Base-by-base conservation (phyloP, 106 monocot species). In the Dendrobium chrysotoxum region DNA sequence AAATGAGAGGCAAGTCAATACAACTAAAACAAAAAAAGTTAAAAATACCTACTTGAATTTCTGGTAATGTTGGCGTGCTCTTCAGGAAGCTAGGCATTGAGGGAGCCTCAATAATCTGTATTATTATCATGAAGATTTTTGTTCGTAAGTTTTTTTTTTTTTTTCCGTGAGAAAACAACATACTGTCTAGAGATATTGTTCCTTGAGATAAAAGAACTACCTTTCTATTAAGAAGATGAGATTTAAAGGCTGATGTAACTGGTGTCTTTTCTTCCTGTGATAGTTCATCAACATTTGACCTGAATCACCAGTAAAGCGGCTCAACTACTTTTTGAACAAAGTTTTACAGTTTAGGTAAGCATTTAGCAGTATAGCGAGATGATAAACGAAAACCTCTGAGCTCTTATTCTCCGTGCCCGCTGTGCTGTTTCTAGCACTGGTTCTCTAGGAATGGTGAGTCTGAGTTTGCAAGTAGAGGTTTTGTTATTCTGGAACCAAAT, bases 381-480 rank as follows among this genome's bases (percentile, higher is more conserved):
- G n/a, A 23, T 20, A 70, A 79, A 67, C 74, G 18, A 53, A 53
- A 47, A 53, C 77, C 80, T 85, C 70, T 81, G 83, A 77, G 54
- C 39, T 84, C 87, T 84, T 72, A 85, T 77, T 66, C 84, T 87
- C 73, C 80, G 82, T 47, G 93, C 92, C 70, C 96, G 82, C 79
- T 81, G 81, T 81, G 87, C 87, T 20, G 93, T 96, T 86, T 83
- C 85, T 53, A 96, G 83, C 38, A 90, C 86, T 75, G 93, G 93
- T 75, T 93, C 90, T 84, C 86, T 88, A 8, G 93, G 96, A 81
- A 96, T 83, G 30, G 96, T 96, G 40, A 92, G 31, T 80, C 84
- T 96, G 40, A 84, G 72, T 78, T 82, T 96, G 70, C 78, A 72
- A 61, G 26, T 31, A 78, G 21, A 21, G 31, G 30, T 42, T 53